Evolutionary conservation across 2,329 filamentous ascomycete species (phyloP), one percentile per base, ranked within the genome.

Genomic region (Thielaviopsis populi): DNA sequence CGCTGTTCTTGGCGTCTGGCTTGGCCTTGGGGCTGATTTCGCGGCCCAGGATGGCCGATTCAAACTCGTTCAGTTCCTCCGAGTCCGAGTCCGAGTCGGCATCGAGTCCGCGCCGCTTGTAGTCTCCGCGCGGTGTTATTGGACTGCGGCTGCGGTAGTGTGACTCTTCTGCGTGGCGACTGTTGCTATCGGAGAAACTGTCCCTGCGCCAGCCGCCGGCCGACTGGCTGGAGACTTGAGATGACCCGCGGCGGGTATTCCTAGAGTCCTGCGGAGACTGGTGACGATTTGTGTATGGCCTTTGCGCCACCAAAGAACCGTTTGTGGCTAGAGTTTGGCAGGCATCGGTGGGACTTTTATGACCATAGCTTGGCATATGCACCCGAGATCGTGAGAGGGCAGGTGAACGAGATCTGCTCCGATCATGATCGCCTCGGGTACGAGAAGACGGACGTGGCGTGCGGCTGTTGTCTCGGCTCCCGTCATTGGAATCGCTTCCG

Each of bases 61-160:
- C 50, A 13, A 27, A 54, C 22, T 54, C 50, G 22, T 8, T 33
- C n/a, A 54, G 11, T 7, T 54, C 50, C 27, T 54, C 50, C 4
- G 33, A 24, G 6, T 54, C 50, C n/a, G n/a, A n/a, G 17, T 54
- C 50, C 15, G 13, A 27, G 22, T 33, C 50, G 10, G 22, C 22
- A 33, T 54, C 50, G 27, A 17, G 27, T 2, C 17, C 27, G 13
- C 27, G 50, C 17, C 27, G 50, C 13, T 33, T 54, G 13, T 54
- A 54, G 8, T 33, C 50, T 30, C 24, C 27, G 24, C 50, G 50
- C 27, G 50, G 30, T 60, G 58, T 43, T 43, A 43, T 30, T 11
- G 33, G 56, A 17, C 56, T 59, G 22, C 56, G 37, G 56, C 56
- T 59, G 37, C 56, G 56, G n/a, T 42, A 40, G 56, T 33, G 56